Evolutionary conservation across 1,284 basidiomycete species (phyloP).

Genomic region (Tetrapyrgos nigripes): DNA sequence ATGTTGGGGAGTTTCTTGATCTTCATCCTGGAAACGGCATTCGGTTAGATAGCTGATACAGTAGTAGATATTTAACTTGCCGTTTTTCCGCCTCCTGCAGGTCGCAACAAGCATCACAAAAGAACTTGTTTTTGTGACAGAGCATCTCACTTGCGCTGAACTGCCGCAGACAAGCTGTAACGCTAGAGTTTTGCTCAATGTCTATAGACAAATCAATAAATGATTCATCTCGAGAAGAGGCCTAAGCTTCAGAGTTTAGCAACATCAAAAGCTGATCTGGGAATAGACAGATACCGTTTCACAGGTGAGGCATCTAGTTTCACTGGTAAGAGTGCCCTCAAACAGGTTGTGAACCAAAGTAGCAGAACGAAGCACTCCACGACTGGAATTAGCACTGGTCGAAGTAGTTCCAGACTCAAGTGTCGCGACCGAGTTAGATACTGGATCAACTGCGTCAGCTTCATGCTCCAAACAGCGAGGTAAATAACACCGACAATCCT

Average conservation of each 20-base stretch:
- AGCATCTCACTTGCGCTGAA: conserved; percentile 99
- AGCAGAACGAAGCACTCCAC: conserved; percentile 48
- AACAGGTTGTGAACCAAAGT: conserved; percentile 94
- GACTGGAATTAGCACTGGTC: conserved; percentile 46
- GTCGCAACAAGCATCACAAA: conserved; percentile 96
- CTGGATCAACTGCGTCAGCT: conserved; percentile 40
- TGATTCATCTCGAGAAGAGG: conserved; percentile 95
- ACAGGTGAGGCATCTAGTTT: conserved; percentile 96
- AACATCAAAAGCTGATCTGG: conserved; percentile 11
- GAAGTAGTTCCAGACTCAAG: conserved; percentile 49
- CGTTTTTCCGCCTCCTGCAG: conserved; percentile 98
- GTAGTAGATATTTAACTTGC: conserved; percentile 48
- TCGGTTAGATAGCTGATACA: conserved; percentile 2
- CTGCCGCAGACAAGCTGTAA: conserved; percentile 93
- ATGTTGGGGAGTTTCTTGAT: conserved; percentile 96
- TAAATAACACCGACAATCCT: conserved; percentile 58
- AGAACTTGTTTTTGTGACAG: conserved; percentile 97
- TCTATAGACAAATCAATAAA: conserved; percentile 98
- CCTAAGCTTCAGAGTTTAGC: conserved; percentile 49
- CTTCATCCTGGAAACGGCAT: conserved; percentile 78
- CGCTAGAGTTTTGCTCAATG: conserved; percentile 96
- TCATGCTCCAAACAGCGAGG: not conserved
- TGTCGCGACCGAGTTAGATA: conserved; percentile 63
- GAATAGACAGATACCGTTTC: conserved; percentile 68
- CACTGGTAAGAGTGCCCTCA: conserved; percentile 93